These are phyloP conservation scores for Leptomonas seymouri DNA, from an alignment of 208 protist genomes.

Conservation along the genomic window DNA sequence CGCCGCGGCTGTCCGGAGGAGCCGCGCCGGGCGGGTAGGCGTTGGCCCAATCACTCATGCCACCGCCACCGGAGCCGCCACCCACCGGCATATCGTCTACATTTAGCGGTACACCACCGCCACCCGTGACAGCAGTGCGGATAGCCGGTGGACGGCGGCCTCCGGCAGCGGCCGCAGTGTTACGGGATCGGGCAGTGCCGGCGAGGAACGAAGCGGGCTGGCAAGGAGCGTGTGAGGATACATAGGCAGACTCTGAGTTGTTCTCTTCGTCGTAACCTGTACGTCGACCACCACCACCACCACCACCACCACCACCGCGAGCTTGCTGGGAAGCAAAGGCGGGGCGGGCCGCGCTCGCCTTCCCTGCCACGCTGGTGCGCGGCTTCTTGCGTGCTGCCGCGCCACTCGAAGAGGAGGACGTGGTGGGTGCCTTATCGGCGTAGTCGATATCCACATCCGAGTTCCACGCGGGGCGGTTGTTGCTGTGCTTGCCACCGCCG, in stretches of 20 bases:
- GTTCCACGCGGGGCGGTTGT: conserved; percentile 64
- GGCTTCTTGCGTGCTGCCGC: conserved; percentile 35
- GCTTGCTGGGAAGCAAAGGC: neutral
- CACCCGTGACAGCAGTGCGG: neutral
- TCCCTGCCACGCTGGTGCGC: conserved; percentile 7
- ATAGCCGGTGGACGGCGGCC: conserved; percentile 10
- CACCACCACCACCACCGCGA: neutral
- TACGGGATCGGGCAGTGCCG: neutral
- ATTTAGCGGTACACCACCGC: conserved; percentile 19
- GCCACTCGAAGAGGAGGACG: conserved; percentile 3
- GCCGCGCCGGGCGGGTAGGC: conserved; percentile 44
- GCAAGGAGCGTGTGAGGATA: conserved; percentile 3
- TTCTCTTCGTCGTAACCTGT: conserved; percentile 4
- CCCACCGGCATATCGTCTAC: conserved; percentile 63
- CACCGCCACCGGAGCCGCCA: conserved; percentile 27
- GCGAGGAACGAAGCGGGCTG: no score
- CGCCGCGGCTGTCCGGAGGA: conserved; percentile 15
- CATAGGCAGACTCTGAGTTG: conserved; percentile 11
- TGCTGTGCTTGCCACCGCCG: neutral
- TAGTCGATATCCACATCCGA: conserved; percentile 47
- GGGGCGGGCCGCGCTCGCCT: conserved; percentile 9
- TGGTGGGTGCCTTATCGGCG: conserved; percentile 10
- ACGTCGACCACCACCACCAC: neutral
- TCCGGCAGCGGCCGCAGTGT: neutral
- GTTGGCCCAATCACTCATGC: conserved; percentile 42